Evolutionary conservation across 495 filamentous ascomycete genomes (phyloP).

Genomic region (Aspergillus bertholletiae): DNA sequence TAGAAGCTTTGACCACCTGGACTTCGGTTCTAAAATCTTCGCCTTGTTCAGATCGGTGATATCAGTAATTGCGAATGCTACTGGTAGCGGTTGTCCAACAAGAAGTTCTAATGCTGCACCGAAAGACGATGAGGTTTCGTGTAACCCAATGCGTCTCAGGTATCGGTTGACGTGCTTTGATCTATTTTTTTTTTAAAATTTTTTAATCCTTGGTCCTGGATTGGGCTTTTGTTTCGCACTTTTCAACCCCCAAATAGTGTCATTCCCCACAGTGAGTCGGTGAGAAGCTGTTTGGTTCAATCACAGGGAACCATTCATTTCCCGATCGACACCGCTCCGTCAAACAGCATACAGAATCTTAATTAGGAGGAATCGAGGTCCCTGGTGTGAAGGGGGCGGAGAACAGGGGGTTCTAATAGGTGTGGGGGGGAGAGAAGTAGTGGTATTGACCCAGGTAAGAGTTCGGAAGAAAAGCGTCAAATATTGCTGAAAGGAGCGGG

Average conservation of each 20-base stretch:
- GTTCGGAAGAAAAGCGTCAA: constrained; percentile 1
- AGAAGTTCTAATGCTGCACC: not conserved
- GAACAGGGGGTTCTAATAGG: not conserved
- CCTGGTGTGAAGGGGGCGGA: not conserved
- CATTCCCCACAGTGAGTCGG: constrained; percentile 9
- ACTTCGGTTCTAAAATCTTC: not conserved
- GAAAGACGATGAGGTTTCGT: not conserved
- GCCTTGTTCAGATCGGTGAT: not conserved
- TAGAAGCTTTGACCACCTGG: not conserved
- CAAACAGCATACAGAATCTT: not conserved
- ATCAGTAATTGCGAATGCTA: not conserved
- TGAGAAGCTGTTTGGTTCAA: not conserved
- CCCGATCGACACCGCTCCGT: not conserved
- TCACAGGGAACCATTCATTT: not conserved
- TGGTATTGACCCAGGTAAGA: not conserved
- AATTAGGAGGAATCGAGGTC: not conserved
- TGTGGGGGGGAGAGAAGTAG: too few relatives aligned
- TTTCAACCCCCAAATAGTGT: not conserved
- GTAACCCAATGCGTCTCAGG: not conserved
- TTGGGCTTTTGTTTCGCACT: not conserved
- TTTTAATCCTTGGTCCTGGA: not conserved
- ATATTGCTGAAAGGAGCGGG: not conserved
- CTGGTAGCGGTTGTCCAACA: not conserved
- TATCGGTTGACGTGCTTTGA: not conserved
- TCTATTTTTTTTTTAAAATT: not conserved